Conservation (phyloP, 768 basidiomycete species). For the Kwoniella sp. region DNA sequence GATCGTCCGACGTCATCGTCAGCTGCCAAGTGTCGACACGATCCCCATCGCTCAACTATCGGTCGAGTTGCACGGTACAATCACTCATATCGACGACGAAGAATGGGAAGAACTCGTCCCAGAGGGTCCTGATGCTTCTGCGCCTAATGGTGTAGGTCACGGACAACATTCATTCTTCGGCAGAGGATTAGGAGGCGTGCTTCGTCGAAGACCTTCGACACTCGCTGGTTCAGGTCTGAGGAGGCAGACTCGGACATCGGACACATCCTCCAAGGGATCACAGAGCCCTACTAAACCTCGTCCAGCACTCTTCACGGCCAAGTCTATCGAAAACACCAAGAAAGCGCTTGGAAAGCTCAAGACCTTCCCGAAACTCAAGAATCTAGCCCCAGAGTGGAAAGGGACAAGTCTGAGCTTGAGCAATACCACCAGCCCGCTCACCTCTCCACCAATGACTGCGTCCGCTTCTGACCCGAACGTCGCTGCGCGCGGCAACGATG, state of each 20-base stretch:
- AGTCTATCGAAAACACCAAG: slow-evolving; percentile 27
- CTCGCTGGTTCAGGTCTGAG: slow-evolving; percentile 20
- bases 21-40: slow-evolving; percentile 28
- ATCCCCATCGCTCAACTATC: slow-evolving; percentile 31
- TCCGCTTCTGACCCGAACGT: neutral
- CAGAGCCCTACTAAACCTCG: slow-evolving; percentile 24
- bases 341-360: slow-evolving; percentile 37
- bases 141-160: slow-evolving; percentile 22
- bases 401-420: slow-evolving; percentile 1
- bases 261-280: slow-evolving; percentile 14
- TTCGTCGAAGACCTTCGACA: slow-evolving; percentile 27
- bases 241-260: slow-evolving; percentile 23
- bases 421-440: neutral
- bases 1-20: slow-evolving; percentile 36
- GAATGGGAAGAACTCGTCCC: slow-evolving; percentile 44
- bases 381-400: neutral
- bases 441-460: neutral
- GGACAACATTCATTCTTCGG: slow-evolving; percentile 28
- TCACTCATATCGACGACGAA: slow-evolving; percentile 44
- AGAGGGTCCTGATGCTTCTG: slow-evolving; percentile 16
- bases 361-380: slow-evolving; percentile 27
- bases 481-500: neutral
- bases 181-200: slow-evolving; percentile 20
- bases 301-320: slow-evolving; percentile 13
- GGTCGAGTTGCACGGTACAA: slow-evolving; percentile 40